A percentile compares a stretch with the other conserved stretches of the same genome.
Evolutionary conservation across 1,284 basidiomycete species (phyloP).

Genomic region (Ustilago nuda): DNA sequence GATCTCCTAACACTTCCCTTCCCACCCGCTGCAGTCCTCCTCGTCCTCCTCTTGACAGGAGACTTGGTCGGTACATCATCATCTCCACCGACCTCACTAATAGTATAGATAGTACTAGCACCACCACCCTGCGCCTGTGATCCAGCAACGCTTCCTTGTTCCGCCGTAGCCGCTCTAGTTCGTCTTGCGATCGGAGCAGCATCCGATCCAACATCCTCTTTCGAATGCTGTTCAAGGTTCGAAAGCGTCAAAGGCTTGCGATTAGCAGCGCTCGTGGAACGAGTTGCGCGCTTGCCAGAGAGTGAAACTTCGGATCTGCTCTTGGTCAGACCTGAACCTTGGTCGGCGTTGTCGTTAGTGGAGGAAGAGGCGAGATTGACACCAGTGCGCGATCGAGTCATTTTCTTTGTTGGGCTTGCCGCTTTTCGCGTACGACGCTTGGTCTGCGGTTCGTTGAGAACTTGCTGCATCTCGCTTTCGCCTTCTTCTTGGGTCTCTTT

Average conservation of each 20-base stretch:
- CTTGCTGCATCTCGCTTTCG: slow-evolving; percentile 15
- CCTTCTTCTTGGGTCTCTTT: slow-evolving; percentile 26
- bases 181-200: slow-evolving; percentile 39
- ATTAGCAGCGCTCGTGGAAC: slow-evolving; percentile 37
- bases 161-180: slow-evolving; percentile 46
- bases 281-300: slow-evolving; percentile 26
- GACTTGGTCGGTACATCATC: slow-evolving; percentile 4
- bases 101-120: slow-evolving; percentile 46
- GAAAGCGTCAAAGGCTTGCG: slow-evolving; percentile 50
- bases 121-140: slow-evolving; percentile 15
- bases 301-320: slow-evolving; percentile 20
- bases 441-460: slow-evolving; percentile 20
- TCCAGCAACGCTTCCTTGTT: slow-evolving; percentile 31
- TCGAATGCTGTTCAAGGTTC: slow-evolving; percentile 39
- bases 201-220: slow-evolving; percentile 3
- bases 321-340: slow-evolving; percentile 16
- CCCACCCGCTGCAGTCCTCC: slow-evolving; percentile 3
- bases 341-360: not conserved
- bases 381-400: slow-evolving; percentile 37
- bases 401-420: slow-evolving; percentile 7
- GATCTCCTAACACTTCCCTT: slow-evolving; percentile 27
- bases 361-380: slow-evolving; percentile 13
- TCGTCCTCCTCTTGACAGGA: slow-evolving; percentile 7
- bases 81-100: slow-evolving; percentile 43
- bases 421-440: slow-evolving; percentile 35